A percentile compares a stretch with the other conserved stretches of the same genome.
phyloP scores from a whole-genome alignment of 176 grass and related monocot genomes.

The Rhynchospora pubera region DNA sequence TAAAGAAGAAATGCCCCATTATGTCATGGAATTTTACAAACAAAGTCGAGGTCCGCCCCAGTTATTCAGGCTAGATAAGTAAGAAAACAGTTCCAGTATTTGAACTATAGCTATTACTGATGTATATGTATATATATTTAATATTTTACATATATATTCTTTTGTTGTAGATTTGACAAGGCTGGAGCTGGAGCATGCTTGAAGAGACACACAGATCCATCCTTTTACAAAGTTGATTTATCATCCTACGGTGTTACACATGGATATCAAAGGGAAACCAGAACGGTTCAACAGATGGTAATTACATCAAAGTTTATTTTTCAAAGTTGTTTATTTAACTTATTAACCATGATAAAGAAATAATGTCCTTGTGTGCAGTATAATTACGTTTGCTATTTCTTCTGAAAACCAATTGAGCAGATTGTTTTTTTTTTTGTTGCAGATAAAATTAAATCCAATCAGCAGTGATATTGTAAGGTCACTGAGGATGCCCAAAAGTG shows the following conservation, averaged over 20 bases:
- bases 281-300: constrained; percentile 59
- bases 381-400: not conserved
- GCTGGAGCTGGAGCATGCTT: constrained; percentile 70
- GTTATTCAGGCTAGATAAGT: constrained; percentile 93
- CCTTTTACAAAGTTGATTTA: constrained; percentile 47
- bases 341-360: not conserved
- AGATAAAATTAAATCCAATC: constrained; percentile 41
- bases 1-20: constrained; percentile 50
- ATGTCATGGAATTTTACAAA: constrained; percentile 78
- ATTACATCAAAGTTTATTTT: no score
- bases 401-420: not conserved
- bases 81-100: not conserved
- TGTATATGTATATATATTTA: not conserved
- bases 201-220: constrained; percentile 82
- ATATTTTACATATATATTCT: constrained; percentile 3
- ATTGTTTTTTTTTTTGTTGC: constrained; percentile 26
- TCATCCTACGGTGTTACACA: constrained; percentile 31
- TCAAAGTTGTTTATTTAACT: not conserved
- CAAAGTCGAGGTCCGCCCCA: constrained; percentile 72
- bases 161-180: constrained; percentile 65
- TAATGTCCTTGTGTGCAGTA: not conserved
- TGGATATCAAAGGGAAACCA: constrained; percentile 44
- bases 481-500: constrained; percentile 18
- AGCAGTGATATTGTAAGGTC: constrained; percentile 42
- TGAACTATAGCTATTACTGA: constrained; percentile 4